These are phyloP conservation scores for Lanmaoa rubissima DNA, from an alignment of 768 basidiomycete species.

Conservation along the genomic window DNA sequence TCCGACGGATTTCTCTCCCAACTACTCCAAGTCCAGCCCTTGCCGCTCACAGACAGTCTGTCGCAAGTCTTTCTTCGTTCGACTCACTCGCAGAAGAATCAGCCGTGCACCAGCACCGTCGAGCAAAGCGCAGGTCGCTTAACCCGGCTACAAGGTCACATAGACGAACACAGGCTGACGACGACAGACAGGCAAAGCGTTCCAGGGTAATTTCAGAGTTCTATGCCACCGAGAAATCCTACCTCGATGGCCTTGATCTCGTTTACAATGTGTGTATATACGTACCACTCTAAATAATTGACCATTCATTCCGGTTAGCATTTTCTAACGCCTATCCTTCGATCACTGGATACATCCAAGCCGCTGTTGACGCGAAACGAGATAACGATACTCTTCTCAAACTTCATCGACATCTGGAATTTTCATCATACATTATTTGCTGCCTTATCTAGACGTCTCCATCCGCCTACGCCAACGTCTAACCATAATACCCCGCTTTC, in stretches of 20 bases:
- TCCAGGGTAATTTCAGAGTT: slow-evolving; percentile 77
- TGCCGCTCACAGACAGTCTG: slow-evolving; percentile 52
- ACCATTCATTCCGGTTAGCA: slow-evolving; percentile 46
- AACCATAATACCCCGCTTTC: slow-evolving; percentile 45
- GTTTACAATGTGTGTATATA: slow-evolving; percentile 65
- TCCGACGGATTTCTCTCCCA: slow-evolving; percentile 62
- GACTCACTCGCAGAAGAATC: slow-evolving; percentile 64
- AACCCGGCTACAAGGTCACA: slow-evolving; percentile 22
- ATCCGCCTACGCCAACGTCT: slow-evolving; percentile 17
- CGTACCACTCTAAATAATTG: neutral
- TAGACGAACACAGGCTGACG: slow-evolving; percentile 42
- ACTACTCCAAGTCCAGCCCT: slow-evolving; percentile 45
- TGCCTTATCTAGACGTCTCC: slow-evolving; percentile 48
- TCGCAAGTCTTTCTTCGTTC: slow-evolving; percentile 69
- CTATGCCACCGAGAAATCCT: slow-evolving; percentile 76
- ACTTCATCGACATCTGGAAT: slow-evolving; percentile 92
- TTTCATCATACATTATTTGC: slow-evolving; percentile 74
- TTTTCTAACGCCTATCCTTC: slow-evolving; percentile 78
- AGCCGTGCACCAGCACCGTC: slow-evolving; percentile 27
- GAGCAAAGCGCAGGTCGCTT: slow-evolving; percentile 36
- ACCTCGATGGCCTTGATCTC: slow-evolving; percentile 78
- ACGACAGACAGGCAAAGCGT: slow-evolving; percentile 53
- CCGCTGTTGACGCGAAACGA: slow-evolving; percentile 68
- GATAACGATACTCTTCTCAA: slow-evolving; percentile 77
- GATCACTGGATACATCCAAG: slow-evolving; percentile 63